Evolutionary conservation across 1,139 yeast genomes (phyloP), one percentile per base, ranked within the genome.

Genomic region (Pichia sp.): DNA sequence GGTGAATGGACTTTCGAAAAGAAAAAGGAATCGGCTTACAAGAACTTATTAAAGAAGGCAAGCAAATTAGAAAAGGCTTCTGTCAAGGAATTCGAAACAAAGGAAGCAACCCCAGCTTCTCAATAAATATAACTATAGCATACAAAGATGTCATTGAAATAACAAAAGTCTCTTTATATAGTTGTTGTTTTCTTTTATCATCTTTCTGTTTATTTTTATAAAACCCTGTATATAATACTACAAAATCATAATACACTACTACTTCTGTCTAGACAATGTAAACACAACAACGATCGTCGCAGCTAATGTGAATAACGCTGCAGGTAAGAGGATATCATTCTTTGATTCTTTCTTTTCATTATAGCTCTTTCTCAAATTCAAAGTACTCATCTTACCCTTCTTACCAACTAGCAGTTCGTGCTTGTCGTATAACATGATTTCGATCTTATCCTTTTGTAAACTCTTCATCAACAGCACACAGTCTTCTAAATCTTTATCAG

Each of bases 401-500:
- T 41, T 44, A 14, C 51, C 48, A 12, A 48, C 24, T 12, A 40
- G 4, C 7, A 38, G 20, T 21, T 31, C 44, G 10, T 48, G 31
- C 22, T 34, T 32, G 30, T 84, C 84, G 62, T 88, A 96, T 34
- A 88, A 68, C 56, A 73, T 81, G 45, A 88, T 67, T 57, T 87
- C 95, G 10, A 89, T 86, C 62, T 85, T 85, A 38, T 78, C 83
- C 42, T 70, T 67, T 19, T 73, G 71, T 35, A 77, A 66, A 45
- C 68, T 68, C 46, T 69, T 69, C 56, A 83, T 75, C 38, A 85
- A 74, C 42, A 69, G 66, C 24, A 85, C 79, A 61, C 96, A 88
- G 53, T 88, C 96, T 20, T 71, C 58, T 48, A 89, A 72, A 61
- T 89, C 96, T 55, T 75, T 76, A 57, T 84, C 85, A 2, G 88